Conservation (phyloP, 441 rosid species). For the Corymbia calophylla region DNA sequence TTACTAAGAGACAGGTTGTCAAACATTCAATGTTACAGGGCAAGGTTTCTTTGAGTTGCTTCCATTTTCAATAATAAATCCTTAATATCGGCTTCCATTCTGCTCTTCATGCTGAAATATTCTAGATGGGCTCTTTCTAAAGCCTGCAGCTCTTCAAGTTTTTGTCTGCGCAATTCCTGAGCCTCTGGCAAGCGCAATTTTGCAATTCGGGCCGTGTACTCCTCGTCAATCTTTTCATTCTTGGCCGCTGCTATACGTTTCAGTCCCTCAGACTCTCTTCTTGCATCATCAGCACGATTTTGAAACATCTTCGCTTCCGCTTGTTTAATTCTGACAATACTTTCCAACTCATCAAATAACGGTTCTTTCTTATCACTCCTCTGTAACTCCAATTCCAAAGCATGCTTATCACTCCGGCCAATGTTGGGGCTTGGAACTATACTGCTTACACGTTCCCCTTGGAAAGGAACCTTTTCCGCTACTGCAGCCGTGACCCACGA, state of each 20-base stretch:
- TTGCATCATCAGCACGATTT: conserved; percentile 78
- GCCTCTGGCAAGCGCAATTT: conserved; percentile 60
- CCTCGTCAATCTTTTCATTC: conserved; percentile 75
- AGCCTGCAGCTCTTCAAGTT: conserved; percentile 55
- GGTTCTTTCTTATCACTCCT: conserved; percentile 50
- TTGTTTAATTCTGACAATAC: conserved; percentile 78
- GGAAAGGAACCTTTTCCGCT: conserved; percentile 46
- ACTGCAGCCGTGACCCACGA: conserved; percentile 52
- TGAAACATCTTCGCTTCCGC: conserved; percentile 96
- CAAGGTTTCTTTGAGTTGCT: conserved; percentile 61
- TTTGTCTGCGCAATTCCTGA: conserved; percentile 58
- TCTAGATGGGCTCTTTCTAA: conserved; percentile 59
- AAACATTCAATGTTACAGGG: conserved; percentile 27
- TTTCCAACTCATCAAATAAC: conserved; percentile 77
- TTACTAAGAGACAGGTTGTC: background rate
- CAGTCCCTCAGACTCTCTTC: conserved; percentile 86
- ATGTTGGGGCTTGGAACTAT: conserved; percentile 36
- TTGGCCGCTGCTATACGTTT: conserved; percentile 73
- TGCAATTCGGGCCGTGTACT: conserved; percentile 42
- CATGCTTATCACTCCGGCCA: conserved; percentile 41
- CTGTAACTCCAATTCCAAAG: conserved; percentile 33
- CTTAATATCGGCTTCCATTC: conserved; percentile 88
- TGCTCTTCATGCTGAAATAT: conserved; percentile 50
- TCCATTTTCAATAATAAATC: conserved; percentile 81
- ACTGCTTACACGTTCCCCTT: conserved; percentile 48